Base-by-base conservation (phyloP, 345 rosid species). In the Trapa bicornis region DNA sequence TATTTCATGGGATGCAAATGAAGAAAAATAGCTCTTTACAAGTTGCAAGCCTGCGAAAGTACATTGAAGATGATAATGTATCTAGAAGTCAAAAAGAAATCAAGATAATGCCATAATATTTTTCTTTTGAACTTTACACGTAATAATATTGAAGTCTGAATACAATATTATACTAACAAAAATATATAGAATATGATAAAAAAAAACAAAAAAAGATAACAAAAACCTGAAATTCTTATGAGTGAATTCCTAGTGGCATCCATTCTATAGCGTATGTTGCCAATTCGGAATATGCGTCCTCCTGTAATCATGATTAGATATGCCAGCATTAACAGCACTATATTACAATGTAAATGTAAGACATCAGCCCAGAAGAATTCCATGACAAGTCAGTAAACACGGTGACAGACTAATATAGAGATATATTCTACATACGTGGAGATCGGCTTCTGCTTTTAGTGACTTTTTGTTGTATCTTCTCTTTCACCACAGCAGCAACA, bases 221-320 rank as follows among this genome's bases (percentile, higher is more conserved):
- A 38, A 58, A 39, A 60, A 72, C 75, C 75, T 72, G 75, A 67
- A 60, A 67, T 81, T 80, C 97, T 89, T 74, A 87, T 95, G 73
- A 94, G 95, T 33, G 99, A 87, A 74, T 86, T 83, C 80, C 88
- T 82, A 56, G 97, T 88, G 77, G 97, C 67, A 80, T 88, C 99
- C 97, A 91, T 91, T 80, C 79, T 90, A 82, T 93, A 88, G 74
- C 86, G 86, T 60, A 84, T 77, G 47, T 85, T 81, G 76, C 97
- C 97, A 80, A 93, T 64, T 66, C 95, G 87, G 80, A 88, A 94
- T 75, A 91, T 77, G 13, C 92, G 85, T 70, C 81, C 88, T 56
- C 96, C 97, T 91, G 80, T 64, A 52, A 48, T n/a, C 33, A 50
- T 39, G 70, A 37, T 64, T 39, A 75, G 54, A 14, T 37, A 45